Evolutionary conservation across 2,329 filamentous ascomycete genomes (phyloP).

Genomic region (Cladophialophora exuberans): DNA sequence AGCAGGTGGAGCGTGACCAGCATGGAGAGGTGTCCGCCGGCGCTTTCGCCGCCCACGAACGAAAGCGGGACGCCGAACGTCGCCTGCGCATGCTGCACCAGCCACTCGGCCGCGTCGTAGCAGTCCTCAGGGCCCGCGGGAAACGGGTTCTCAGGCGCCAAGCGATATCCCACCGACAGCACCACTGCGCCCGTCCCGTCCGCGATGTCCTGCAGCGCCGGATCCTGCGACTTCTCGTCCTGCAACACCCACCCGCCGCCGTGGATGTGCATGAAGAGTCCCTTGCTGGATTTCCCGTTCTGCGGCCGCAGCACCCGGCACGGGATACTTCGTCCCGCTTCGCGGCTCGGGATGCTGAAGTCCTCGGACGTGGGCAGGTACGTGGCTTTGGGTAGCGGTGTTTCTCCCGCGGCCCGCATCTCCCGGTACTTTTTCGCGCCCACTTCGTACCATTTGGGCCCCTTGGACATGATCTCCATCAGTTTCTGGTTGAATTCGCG

Average conservation of each 20-base stretch:
- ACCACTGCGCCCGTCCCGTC: constrained; percentile 53
- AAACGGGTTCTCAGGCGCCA: constrained; percentile 63
- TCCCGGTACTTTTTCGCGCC: constrained; percentile 58
- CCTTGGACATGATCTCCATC: constrained; percentile 42
- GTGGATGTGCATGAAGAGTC: constrained; percentile 60
- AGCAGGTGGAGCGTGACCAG: constrained; percentile 54
- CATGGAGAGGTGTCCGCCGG: constrained; percentile 55
- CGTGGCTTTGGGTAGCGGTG: constrained; percentile 51
- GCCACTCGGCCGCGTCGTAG: constrained; percentile 59
- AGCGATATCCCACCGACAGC: constrained; percentile 61
- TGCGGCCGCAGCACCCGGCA: constrained; percentile 57
- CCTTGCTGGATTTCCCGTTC: constrained; percentile 45
- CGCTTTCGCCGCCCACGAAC: constrained; percentile 54
- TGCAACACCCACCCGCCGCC: constrained; percentile 51
- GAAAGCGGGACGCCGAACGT: constrained; percentile 47
- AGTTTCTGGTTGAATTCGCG: constrained; percentile 31
- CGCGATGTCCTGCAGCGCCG: constrained; percentile 54
- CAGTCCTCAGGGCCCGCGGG: constrained; percentile 60
- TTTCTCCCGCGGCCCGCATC: constrained; percentile 59
- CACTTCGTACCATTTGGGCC: constrained; percentile 58
- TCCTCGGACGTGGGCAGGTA: constrained; percentile 53
- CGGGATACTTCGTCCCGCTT: constrained; percentile 54
- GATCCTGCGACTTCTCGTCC: constrained; percentile 46
- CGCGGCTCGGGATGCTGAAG: constrained; percentile 56
- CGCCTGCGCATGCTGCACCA: constrained; percentile 52